Evolutionary conservation across 2,329 filamentous ascomycete species (phyloP).

Genomic region (Dactylonectria macrodidyma): DNA sequence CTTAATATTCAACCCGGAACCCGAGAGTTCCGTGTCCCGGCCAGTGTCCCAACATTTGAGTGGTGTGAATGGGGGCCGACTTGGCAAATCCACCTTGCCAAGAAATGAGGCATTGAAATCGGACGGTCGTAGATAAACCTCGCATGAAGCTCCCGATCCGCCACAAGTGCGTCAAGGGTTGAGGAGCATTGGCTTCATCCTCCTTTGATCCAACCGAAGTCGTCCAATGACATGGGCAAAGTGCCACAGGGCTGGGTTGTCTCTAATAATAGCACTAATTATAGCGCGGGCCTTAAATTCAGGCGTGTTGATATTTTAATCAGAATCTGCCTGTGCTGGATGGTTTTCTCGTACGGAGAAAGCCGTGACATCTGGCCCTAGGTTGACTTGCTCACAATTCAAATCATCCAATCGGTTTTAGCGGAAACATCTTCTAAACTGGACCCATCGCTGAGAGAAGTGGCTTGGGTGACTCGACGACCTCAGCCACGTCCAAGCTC

Average conservation of each 20-base stretch:
- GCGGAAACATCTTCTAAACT: background rate
- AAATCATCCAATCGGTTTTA: background rate
- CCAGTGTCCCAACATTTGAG: background rate
- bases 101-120: background rate
- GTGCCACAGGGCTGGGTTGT: background rate
- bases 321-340: background rate
- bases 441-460: background rate
- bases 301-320: background rate
- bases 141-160: background rate
- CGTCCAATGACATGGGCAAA: background rate
- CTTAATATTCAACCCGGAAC: background rate
- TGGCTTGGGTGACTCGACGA: background rate
- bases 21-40: background rate
- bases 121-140: background rate
- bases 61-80: background rate
- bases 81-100: background rate
- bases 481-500: slow-evolving; percentile 7
- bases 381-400: background rate
- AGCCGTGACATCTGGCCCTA: background rate
- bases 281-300: background rate
- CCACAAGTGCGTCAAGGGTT: background rate
- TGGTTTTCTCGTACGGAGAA: background rate
- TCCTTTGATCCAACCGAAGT: background rate
- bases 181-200: background rate
- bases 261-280: background rate